phyloP scores from a whole-genome alignment of 345 rosid species.

The Cardiospermum halicacabum region DNA sequence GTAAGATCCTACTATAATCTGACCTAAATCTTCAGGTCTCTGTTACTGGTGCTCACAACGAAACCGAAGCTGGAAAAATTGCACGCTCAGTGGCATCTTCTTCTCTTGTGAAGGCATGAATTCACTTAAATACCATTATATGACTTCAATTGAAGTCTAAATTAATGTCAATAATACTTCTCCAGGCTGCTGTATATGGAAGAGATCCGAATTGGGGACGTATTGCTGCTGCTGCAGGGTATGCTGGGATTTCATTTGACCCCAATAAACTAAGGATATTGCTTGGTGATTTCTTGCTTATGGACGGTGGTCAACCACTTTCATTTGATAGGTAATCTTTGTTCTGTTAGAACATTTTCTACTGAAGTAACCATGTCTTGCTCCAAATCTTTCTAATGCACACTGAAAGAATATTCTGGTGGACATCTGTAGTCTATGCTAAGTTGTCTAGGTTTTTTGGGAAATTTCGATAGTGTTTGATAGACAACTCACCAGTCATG shows the following conservation, averaged over 20 bases:
- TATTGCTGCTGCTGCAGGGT: slow-evolving; percentile 93
- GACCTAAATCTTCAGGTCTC: slow-evolving; percentile 46
- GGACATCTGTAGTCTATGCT: background rate
- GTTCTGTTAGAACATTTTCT: background rate
- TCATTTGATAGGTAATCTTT: slow-evolving; percentile 64
- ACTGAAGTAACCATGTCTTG: background rate
- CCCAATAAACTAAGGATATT: slow-evolving; percentile 53
- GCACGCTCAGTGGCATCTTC: slow-evolving; percentile 94
- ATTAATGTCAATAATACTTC: slow-evolving; percentile 19
- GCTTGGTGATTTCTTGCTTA: slow-evolving; percentile 81
- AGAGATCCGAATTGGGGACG: slow-evolving; percentile 99
- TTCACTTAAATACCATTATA: slow-evolving; percentile 8
- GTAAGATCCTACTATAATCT: slow-evolving; percentile 8
- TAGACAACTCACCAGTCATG: background rate
- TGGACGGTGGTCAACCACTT: slow-evolving; percentile 88
- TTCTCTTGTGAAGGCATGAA: slow-evolving; percentile 81
- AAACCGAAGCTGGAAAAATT: slow-evolving; percentile 77
- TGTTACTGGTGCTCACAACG: slow-evolving; percentile 63
- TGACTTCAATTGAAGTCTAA: slow-evolving; percentile 18
- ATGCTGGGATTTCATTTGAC: slow-evolving; percentile 64
- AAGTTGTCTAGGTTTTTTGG: background rate
- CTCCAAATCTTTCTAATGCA: background rate
- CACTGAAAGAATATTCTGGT: background rate
- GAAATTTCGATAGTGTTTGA: background rate
- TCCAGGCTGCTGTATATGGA: slow-evolving; percentile 90